phyloP scores from a whole-genome alignment of 768 basidiomycete genomes.

The Trametes villosa region DNA sequence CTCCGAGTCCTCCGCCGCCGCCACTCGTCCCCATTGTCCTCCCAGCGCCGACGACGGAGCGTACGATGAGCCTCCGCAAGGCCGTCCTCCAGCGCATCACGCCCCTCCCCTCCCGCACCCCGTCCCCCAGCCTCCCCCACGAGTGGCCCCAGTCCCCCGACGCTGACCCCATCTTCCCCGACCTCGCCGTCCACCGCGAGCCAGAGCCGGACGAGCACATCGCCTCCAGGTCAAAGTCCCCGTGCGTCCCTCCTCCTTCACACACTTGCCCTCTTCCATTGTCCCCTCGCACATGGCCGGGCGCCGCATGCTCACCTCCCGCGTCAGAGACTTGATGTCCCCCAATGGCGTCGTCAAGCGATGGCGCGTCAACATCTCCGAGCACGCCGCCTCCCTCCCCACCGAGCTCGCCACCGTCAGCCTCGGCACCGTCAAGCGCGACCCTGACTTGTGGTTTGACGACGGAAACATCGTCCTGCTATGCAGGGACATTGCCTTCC shows the following conservation, averaged over 20 bases:
- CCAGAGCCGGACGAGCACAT: slow-evolving; percentile 20
- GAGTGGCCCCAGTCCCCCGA: slow-evolving; percentile 24
- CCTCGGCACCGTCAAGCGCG: slow-evolving; percentile 24
- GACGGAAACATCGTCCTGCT: slow-evolving; percentile 30
- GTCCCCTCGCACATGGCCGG: neutral
- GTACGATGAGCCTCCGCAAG: slow-evolving; percentile 25
- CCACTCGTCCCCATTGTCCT: neutral
- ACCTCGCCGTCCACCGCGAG: slow-evolving; percentile 4
- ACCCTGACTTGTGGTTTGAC: slow-evolving; percentile 28
- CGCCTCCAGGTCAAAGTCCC: slow-evolving; percentile 13
- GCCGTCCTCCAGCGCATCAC: slow-evolving; percentile 27
- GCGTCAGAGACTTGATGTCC: slow-evolving; percentile 20
- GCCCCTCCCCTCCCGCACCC: slow-evolving; percentile 21
- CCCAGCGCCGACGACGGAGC: neutral
- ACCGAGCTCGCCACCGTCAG: slow-evolving; percentile 20
- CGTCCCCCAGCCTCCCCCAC: slow-evolving; percentile 20
- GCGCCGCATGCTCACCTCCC: slow-evolving; percentile 11
- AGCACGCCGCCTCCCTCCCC: slow-evolving; percentile 19
- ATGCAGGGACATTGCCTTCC: slow-evolving; percentile 18
- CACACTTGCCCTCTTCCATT: neutral
- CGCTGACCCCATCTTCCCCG: slow-evolving; percentile 10
- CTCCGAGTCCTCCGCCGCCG: neutral
- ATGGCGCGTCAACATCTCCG: slow-evolving; percentile 23
- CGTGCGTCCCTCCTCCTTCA: slow-evolving; percentile 15
- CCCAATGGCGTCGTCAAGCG: slow-evolving; percentile 24